These are phyloP conservation scores for Debaryomycetaceae sp. DNA, from an alignment of 1,139 yeast species.

Conservation along the genomic window DNA sequence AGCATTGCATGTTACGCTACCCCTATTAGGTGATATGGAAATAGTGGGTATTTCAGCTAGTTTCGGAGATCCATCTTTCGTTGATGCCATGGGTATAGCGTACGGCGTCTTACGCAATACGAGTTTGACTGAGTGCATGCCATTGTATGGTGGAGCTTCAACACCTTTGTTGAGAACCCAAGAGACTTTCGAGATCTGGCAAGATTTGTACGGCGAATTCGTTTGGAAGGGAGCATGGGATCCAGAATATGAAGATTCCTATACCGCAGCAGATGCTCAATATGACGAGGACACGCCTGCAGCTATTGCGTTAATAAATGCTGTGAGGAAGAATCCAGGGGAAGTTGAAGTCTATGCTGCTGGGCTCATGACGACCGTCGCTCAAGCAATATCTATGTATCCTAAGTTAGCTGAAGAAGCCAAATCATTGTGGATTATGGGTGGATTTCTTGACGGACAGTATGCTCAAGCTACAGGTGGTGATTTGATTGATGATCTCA, in stretches of 20 bases:
- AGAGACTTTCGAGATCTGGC: slow-evolving; percentile 36
- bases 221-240: slow-evolving; percentile 43
- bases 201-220: slow-evolving; percentile 30
- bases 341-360: slow-evolving; percentile 35
- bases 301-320: slow-evolving; percentile 35
- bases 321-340: slow-evolving; percentile 29
- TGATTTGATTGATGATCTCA: slow-evolving; percentile 24
- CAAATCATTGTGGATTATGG: slow-evolving; percentile 39
- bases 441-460: slow-evolving; percentile 39
- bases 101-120: slow-evolving; percentile 21
- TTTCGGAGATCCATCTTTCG: slow-evolving; percentile 34
- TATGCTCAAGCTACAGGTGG: slow-evolving; percentile 31
- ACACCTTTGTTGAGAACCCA: slow-evolving; percentile 34
- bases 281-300: slow-evolving; percentile 25
- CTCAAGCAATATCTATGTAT: slow-evolving; percentile 37
- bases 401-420: slow-evolving; percentile 35
- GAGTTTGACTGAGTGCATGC: slow-evolving; percentile 31
- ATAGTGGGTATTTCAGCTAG: slow-evolving; percentile 35
- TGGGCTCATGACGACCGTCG: slow-evolving; percentile 41
- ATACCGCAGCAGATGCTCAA: slow-evolving; percentile 25
- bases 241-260: slow-evolving; percentile 23
- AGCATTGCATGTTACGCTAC: slow-evolving; percentile 29
- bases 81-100: slow-evolving; percentile 32
- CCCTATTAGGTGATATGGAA: slow-evolving; percentile 35
- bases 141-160: slow-evolving; percentile 35